A percentile compares a stretch with the other conserved stretches of the same genome.
Evolutionary conservation across 1,284 basidiomycete genomes (phyloP).

Genomic region (Cryptococcus sp.): DNA sequence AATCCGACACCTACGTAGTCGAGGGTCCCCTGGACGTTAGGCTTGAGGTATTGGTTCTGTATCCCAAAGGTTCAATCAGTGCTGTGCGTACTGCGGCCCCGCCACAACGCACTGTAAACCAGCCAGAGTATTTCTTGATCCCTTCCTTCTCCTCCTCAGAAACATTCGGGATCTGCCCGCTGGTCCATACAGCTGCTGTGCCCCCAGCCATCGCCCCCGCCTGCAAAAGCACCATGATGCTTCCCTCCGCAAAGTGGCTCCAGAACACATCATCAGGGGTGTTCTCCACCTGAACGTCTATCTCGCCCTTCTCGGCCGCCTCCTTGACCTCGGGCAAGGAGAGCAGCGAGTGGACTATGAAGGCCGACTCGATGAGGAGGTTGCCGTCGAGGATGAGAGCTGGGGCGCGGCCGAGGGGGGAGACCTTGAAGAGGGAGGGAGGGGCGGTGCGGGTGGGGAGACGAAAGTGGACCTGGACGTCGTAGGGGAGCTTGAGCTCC

Average conservation of each 20-base stretch:
- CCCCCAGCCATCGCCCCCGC: slow-evolving; percentile 20
- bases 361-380: slow-evolving; percentile 35
- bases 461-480: slow-evolving; percentile 37
- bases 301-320: slow-evolving; percentile 3
- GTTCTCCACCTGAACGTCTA: slow-evolving; percentile 21
- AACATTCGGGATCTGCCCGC: slow-evolving; percentile 11
- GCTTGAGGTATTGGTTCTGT: slow-evolving; percentile 17
- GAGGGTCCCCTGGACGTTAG: slow-evolving; percentile 19
- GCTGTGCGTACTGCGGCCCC: background rate
- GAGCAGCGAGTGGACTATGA: slow-evolving; percentile 30
- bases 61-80: background rate
- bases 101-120: slow-evolving; percentile 21
- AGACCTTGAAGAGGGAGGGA: slow-evolving; percentile 22
- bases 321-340: slow-evolving; percentile 12
- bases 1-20: slow-evolving; percentile 9
- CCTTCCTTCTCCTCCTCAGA: slow-evolving; percentile 21
- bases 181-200: slow-evolving; percentile 7
- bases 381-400: slow-evolving; percentile 30
- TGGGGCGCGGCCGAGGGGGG: slow-evolving; percentile 37
- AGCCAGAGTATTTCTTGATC: slow-evolving; percentile 20
- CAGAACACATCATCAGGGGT: slow-evolving; percentile 30
- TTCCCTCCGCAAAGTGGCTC: slow-evolving; percentile 40
- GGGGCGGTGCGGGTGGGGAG: slow-evolving; percentile 22
- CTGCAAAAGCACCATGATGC: slow-evolving; percentile 37
- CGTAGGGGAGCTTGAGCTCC: slow-evolving; percentile 36